Evolutionary conservation across 805 yeast genomes (phyloP), one percentile per base, ranked within the genome.

Genomic region (Starmerella stigmatis): DNA sequence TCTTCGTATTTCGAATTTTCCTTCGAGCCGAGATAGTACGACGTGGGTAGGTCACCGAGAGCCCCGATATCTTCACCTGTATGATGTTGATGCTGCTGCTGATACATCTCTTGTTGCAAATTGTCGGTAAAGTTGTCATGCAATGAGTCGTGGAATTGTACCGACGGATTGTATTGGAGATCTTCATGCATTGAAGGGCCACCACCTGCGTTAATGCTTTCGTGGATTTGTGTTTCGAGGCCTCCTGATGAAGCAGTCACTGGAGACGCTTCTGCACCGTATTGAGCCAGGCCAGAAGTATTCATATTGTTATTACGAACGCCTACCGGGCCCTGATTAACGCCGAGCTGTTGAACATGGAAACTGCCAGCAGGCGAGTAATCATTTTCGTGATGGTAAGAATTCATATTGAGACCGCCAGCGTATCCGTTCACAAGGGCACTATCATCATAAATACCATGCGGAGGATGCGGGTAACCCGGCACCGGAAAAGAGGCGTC

Each of bases 91-190:
- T 51, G 35, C 36, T 37, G 42, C 27, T 35, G 40, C 36, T 37
- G 31, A 43, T 31, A 43, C 48, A 46, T 43, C 41, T 41, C 52
- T 15, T 29, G 42, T 36, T 45, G 56, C 46, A 49, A 31, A 16
- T 45, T 40, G n/a, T 46, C 50, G 13, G 30, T 48, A 21, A 49
- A 21, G 37, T 30, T 39, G 10, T 43, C 34, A 20, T 36, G 40
- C 22, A 23, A 13, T 6, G 40, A 36, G 9, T 25, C 30, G 12
- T 16, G 40, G 20, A 15, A 36, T n/a, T 4, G 15, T 15, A n/a
- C 19, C 16, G 15, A 30, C 30, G 16, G 15, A 30, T 19, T 25
- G 5, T 36, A 29, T n/a, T 23, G 30, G 16, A 25, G 8, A 15
- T 15, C n/a, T 32, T 32, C 35, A 17, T 12, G 23, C 35, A 32